A percentile compares a stretch with the other conserved stretches of the same genome.
Evolutionary conservation across 169 alveolate genomes (phyloP).

Genomic region (Plasmodium ovale): DNA sequence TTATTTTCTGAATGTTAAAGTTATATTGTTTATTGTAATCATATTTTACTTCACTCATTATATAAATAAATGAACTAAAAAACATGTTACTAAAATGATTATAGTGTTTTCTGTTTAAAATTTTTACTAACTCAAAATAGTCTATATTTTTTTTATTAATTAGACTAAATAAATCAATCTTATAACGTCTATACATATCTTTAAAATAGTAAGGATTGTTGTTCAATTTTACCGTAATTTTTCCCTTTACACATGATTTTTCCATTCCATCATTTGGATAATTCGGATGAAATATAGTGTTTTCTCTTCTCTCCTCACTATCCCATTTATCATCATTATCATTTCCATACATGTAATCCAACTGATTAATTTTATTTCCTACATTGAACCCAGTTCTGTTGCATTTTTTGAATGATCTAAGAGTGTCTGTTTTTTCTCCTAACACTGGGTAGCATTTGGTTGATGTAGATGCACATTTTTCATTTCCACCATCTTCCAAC

Average conservation of each 20-base stretch:
- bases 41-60: conserved; percentile 67
- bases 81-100: conserved; percentile 64
- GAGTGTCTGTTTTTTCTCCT: not conserved
- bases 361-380: not conserved
- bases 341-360: not conserved
- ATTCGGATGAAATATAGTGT: too few relatives aligned
- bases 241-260: not conserved
- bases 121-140: conserved; percentile 35
- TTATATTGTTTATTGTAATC: conserved; percentile 51
- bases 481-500: not conserved
- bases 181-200: conserved; percentile 26
- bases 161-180: conserved; percentile 2
- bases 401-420: not conserved
- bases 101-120: conserved; percentile 23
- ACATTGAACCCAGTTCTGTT: too few relatives aligned
- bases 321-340: not conserved
- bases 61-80: conserved; percentile 26
- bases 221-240: conserved; percentile 14
- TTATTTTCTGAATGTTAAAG: conserved; percentile 47
- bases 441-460: not conserved
- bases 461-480: not conserved
- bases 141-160: conserved; percentile 47
- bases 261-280: not conserved
- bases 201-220: conserved; percentile 49
- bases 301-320: not conserved